Percentiles rank a stretch among this genome's conserved stretches.
These are phyloP conservation scores for Tolypocladium paradoxum DNA, from an alignment of 2,329 filamentous ascomycete species.

Conservation along the genomic window DNA sequence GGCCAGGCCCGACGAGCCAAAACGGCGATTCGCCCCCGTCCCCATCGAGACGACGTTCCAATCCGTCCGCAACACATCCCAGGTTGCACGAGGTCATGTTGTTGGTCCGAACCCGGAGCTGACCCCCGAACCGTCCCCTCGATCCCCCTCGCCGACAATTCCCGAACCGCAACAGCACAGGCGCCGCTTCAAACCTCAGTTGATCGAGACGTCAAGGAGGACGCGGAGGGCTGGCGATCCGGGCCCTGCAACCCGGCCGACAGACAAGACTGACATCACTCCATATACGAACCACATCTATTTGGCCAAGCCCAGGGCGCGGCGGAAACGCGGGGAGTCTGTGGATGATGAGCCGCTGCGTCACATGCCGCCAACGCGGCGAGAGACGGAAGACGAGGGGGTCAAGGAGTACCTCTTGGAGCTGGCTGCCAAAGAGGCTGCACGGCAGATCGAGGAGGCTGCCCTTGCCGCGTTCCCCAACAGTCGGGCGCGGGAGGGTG, in stretches of 20 bases:
- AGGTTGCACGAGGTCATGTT: neutral
- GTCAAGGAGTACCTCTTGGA: conserved; percentile 69
- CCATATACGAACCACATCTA: conserved; percentile 53
- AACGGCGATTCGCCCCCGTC: conserved; percentile 54
- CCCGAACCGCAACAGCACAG: conserved; percentile 29
- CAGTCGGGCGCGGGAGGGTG: conserved; percentile 57
- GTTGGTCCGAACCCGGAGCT: conserved; percentile 45
- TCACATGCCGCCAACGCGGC: conserved; percentile 32
- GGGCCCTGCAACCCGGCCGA: conserved; percentile 49
- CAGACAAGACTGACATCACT: conserved; percentile 63
- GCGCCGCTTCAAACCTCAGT: conserved; percentile 60
- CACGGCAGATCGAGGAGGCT: conserved; percentile 68
- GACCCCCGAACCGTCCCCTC: conserved; percentile 42
- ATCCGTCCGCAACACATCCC: conserved; percentile 32
- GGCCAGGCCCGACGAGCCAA: conserved; percentile 29
- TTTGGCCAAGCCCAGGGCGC: conserved; percentile 28
- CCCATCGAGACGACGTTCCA: conserved; percentile 64
- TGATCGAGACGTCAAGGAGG: conserved; percentile 70
- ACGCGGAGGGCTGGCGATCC: conserved; percentile 56
- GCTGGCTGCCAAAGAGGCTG: conserved; percentile 68
- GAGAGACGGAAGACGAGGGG: conserved; percentile 65
- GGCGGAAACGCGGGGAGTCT: conserved; percentile 19
- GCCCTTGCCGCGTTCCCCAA: conserved; percentile 68
- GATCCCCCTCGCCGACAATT: conserved; percentile 32
- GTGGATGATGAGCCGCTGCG: conserved; percentile 19